Conservation (phyloP, 495 filamentous ascomycete species). For the Massariosphaeria phaeospora region DNA sequence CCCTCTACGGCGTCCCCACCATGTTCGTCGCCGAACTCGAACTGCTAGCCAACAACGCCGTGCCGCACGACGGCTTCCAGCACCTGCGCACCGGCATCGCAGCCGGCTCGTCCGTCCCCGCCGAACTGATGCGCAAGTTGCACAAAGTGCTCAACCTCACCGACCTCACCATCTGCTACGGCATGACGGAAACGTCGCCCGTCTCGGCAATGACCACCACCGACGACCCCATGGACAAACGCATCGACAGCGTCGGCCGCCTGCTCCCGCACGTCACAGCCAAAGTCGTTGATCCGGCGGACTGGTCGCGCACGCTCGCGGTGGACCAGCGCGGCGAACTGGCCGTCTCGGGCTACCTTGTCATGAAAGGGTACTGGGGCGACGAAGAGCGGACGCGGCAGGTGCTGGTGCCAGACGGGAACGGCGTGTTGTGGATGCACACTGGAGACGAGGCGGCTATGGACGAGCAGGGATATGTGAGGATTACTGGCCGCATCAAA, state of each 20-base stretch:
- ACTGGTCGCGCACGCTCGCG: conserved; percentile 55
- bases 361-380: conserved; percentile 89
- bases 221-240: conserved; percentile 70
- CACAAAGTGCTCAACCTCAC: conserved; percentile 71
- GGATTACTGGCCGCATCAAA: conserved; percentile 69
- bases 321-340: conserved; percentile 71
- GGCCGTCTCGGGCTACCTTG: conserved; percentile 74
- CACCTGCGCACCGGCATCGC: conserved; percentile 82
- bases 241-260: conserved; percentile 70
- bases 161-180: conserved; percentile 92
- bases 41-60: conserved; percentile 44
- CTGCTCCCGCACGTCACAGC: conserved; percentile 77
- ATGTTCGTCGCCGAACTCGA: conserved; percentile 93
- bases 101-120: conserved; percentile 79
- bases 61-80: conserved; percentile 57
- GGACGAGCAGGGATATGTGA: conserved; percentile 64
- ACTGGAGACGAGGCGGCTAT: conserved; percentile 93
- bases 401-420: conserved; percentile 59
- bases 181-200: conserved; percentile 97
- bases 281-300: conserved; percentile 69
- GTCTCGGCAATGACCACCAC: conserved; percentile 87
- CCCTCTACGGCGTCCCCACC: conserved; percentile 87
- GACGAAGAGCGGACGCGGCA: conserved; percentile 64
- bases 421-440: conserved; percentile 67
- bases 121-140: conserved; percentile 76